A percentile compares a stretch with the other conserved stretches of the same genome.
These are phyloP conservation scores for Anthracocystis panici-leucophaei DNA, from an alignment of 1,284 basidiomycete genomes.

Conservation along the genomic window DNA sequence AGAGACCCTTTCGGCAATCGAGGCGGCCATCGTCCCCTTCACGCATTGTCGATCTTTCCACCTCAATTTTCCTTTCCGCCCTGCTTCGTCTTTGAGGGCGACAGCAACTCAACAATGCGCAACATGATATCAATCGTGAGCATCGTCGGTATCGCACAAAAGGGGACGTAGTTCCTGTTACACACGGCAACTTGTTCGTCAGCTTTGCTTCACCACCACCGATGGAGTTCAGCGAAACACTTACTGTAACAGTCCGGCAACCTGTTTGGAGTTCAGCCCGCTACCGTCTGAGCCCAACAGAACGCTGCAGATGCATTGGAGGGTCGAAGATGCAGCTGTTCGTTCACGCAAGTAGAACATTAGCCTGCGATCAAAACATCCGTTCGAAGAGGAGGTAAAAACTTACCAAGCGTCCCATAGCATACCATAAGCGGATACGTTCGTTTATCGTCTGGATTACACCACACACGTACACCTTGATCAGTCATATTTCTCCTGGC, in stretches of 20 bases:
- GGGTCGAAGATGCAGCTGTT: slow-evolving; percentile 44
- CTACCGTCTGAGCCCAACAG: slow-evolving; percentile 35
- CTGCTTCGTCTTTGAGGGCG: neutral
- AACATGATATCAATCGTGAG: slow-evolving; percentile 43
- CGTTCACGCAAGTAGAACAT: neutral
- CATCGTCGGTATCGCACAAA: slow-evolving; percentile 36
- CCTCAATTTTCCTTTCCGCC: slow-evolving; percentile 12
- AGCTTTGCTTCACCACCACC: neutral
- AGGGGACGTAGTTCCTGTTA: slow-evolving; percentile 47
- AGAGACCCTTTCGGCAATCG: slow-evolving; percentile 12
- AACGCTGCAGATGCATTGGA: slow-evolving; percentile 51
- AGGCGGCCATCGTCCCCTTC: neutral
- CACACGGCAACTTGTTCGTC: neutral
- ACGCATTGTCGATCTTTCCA: neutral
- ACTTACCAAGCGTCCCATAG: slow-evolving; percentile 52
- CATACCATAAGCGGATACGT: slow-evolving; percentile 53
- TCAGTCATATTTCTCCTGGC: neutral
- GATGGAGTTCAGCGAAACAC: slow-evolving; percentile 6
- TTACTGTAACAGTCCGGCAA: slow-evolving; percentile 37
- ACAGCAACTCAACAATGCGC: slow-evolving; percentile 26
- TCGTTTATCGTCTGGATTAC: slow-evolving; percentile 40
- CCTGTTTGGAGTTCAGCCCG: slow-evolving; percentile 16
- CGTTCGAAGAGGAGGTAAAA: neutral
- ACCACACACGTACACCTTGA: neutral
- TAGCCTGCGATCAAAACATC: neutral